Evolutionary conservation across 2,329 filamentous ascomycete genomes (phyloP), one percentile per base, ranked within the genome.

Genomic region (Allantophomopsis cytisporea): DNA sequence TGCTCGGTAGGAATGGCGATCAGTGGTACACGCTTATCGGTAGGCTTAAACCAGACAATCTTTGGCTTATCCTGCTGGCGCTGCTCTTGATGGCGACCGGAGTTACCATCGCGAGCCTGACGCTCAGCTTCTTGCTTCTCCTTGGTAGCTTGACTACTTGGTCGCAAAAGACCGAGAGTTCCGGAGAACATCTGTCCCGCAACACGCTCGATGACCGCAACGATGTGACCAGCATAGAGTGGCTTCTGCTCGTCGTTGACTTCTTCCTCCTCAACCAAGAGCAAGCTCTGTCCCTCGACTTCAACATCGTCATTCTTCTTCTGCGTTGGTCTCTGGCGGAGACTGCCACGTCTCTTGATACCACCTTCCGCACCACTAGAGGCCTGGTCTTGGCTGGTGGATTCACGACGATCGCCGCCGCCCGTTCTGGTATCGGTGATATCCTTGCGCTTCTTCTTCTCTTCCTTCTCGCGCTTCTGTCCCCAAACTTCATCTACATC

Each of bases 301-400:
- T 98, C 91, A 18, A 98, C 91, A 59, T 98, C 91, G 50, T 98
- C 91, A 47, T 98, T 98, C 76, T 98, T 98, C 78, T 98, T 98
- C 64, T 98, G 91, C 0, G 89, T 96, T 7, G 91, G 91, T 39
- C 91, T 83, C 66, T 96, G 91, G 54, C 91, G 82, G 50, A 98
- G 74, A 72, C 89, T 96, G 49, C 91, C 91, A 55, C 91, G 84
- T 49, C 91, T 78, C 51, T 89, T 84, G 47, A 98, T 79, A 44
- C 88, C 85, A 53, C 88, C 87, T 52, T 95, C 89, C 40, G 69
- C 66, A 39, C 70, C 70, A 46, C 68, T 60, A 43, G 68, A 63
- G 50, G 72, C 71, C 43, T 65, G 63, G 33, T 80, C 74, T 50
- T 71, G 76, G 33, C 66, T 62, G 47, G 73, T 71, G 56, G 82